Conservation (phyloP, 2,329 filamentous ascomycete genomes). For the Neonectria faginata region DNA sequence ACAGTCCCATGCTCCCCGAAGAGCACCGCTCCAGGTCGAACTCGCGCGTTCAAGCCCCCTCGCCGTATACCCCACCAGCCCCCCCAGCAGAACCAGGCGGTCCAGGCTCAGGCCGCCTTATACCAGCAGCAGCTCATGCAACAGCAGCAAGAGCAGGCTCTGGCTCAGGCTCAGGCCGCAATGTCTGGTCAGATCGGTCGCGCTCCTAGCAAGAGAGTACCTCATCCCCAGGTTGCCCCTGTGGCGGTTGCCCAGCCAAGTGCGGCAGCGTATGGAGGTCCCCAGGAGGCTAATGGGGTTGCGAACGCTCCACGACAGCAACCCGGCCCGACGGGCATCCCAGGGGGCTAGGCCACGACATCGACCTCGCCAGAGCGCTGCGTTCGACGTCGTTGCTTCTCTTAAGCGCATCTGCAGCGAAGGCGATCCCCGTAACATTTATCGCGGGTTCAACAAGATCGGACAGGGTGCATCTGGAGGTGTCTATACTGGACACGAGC, state of each 20-base stretch:
- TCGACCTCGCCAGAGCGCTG: slow-evolving; percentile 81
- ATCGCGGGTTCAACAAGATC: slow-evolving; percentile 91
- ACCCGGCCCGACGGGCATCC: slow-evolving; percentile 51
- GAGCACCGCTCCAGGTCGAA: slow-evolving; percentile 77
- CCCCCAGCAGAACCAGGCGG: slow-evolving; percentile 48
- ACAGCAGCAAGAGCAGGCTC: slow-evolving; percentile 88
- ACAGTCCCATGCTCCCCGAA: slow-evolving; percentile 71
- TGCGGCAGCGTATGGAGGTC: slow-evolving; percentile 44
- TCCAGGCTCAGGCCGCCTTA: slow-evolving; percentile 56
- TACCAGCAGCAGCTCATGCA: slow-evolving; percentile 76
- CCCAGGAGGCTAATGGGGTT: slow-evolving; percentile 49
- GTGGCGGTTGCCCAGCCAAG: slow-evolving; percentile 40
- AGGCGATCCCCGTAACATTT: slow-evolving; percentile 89
- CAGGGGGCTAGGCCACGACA: slow-evolving; percentile 78
- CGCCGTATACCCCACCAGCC: slow-evolving; percentile 62
- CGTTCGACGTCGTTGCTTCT: slow-evolving; percentile 83
- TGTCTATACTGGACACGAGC: slow-evolving; percentile 91
- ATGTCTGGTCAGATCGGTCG: slow-evolving; percentile 78
- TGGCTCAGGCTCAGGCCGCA: slow-evolving; percentile 82
- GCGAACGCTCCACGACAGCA: slow-evolving; percentile 52
- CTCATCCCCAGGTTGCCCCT: slow-evolving; percentile 44
- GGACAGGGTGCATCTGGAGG: slow-evolving; percentile 97
- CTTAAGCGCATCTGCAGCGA: slow-evolving; percentile 91
- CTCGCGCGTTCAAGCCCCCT: slow-evolving; percentile 68
- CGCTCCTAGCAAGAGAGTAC: slow-evolving; percentile 78